Base-by-base conservation (phyloP, 768 basidiomycete genomes). In the Trametes sanguinea region DNA sequence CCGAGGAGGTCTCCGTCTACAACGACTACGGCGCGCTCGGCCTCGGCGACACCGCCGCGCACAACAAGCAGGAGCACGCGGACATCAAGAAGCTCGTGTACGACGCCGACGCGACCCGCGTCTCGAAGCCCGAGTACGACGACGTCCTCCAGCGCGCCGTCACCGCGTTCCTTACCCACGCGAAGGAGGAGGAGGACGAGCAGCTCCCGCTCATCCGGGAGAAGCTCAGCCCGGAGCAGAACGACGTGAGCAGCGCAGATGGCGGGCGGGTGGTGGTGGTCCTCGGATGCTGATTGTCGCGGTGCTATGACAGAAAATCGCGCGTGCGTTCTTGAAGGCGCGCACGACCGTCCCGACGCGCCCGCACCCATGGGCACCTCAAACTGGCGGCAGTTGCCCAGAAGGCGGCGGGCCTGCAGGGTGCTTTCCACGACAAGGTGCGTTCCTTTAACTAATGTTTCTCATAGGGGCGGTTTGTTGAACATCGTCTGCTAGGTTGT, bases 1-100 rank as follows among this genome's bases (percentile, higher is more conserved):
- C 66, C 10, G 63, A 65, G 55, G 68, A 65, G 40, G 17, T 65
- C n/a, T 67, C 68, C 42, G 57, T 69, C 27, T 69, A 69, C 54
- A 67, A 65, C 33, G 61, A 64, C 9, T 66, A 65, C 58, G 32
- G 39, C 14, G 27, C 22, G 13, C 42, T 64, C 35, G 66, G 68
- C 44, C 52, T 68, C 7, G 63, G 54, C 17, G 62, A 62, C 54
- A 47, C 62, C 11, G 68, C 64, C 17, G 57, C 53, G 48, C 66
- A 69, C 46, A 69, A 69, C 58, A 62, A 67, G 48, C 42, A 59
- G 57, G 57, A 59, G 48, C 57, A 59, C 42, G 57, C 50, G 16
- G 50, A 59, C n/a, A 59, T 59, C 50, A 52, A 59, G 50, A 48
- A 39, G 4, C 57, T 59, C 32, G 42, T 51, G 7, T 13, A 55